Evolutionary conservation across 2,329 filamentous ascomycete genomes (phyloP).

Genomic region (Botryotinia globosa): DNA sequence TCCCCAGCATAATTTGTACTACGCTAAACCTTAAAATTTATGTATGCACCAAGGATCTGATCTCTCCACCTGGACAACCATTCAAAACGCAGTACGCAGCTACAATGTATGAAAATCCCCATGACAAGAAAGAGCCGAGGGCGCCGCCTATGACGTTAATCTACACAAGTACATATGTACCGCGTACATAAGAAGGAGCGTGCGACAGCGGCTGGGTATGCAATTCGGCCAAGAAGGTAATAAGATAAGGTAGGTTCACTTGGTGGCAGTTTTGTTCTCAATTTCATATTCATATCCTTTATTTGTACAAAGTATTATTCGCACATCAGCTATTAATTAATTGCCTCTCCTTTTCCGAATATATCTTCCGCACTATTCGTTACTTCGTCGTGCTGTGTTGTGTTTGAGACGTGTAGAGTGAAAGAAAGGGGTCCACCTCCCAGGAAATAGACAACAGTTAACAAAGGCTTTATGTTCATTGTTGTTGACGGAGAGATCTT

Average conservation of each 20-base stretch:
- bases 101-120: background rate
- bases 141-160: constrained; percentile 4
- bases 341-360: background rate
- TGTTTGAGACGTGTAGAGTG: background rate
- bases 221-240: background rate
- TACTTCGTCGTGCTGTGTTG: background rate
- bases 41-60: background rate
- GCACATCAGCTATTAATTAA: background rate
- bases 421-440: background rate
- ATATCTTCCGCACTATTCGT: background rate
- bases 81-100: background rate
- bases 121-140: background rate
- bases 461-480: background rate
- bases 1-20: background rate
- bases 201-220: background rate
- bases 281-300: background rate
- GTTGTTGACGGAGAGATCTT: background rate
- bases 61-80: background rate
- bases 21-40: constrained; percentile 4
- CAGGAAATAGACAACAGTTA: background rate
- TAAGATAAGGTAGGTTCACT: background rate
- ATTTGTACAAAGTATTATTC: background rate
- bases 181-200: constrained; percentile 1
- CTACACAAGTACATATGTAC: background rate
- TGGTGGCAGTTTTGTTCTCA: background rate